Base-by-base conservation (phyloP, 176 grass and related monocot species). In the Triticum timopheevii region DNA sequence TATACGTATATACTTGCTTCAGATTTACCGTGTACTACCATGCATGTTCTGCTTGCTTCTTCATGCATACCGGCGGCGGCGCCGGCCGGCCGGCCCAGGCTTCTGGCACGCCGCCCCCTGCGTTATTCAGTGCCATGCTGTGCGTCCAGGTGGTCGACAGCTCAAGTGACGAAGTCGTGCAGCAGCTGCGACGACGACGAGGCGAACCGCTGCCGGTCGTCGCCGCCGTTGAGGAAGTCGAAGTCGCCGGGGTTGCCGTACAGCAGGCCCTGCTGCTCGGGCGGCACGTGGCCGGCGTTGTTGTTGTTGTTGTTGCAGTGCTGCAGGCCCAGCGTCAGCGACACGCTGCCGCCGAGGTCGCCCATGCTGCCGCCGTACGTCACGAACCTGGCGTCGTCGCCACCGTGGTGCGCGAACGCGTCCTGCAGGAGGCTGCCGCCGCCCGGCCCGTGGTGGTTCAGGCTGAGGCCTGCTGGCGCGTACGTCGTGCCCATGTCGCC, bases 141-240 rank as follows among this genome's bases (percentile, higher is more conserved):
- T 11, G 42, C 24, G 13, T 36, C 33, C 25, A 7, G 11, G 49
- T 49, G 45, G 0, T 59, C n/a, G 40, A 23, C 28, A 58, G 73
- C 28, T 88, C 91, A 98, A 13, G 90, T 76, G 13, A 98, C 96
- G 91, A 94, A 98, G 91, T 98, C 96, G 91, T 95, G 93, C 83
- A 92, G 89, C 45, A 95, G 83, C 86, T 98, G 91, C 65, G 72
- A 75, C 42, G 72, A 75, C 13, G 96, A 88, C 16, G 95, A 87
- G 20, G 82, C 78, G 80, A 98, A 98, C 28, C 89, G 85, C 83
- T 95, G 93, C 36, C 87, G 82, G 49, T 90, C 89, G 28, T 95
- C 96, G 34, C 81, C 73, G 54, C 84, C 81, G 39, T 80, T 96
- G 45, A 91, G 73, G 86, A 89, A 98, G 15, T 95, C 96, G 40